Percentiles rank a stretch among this genome's conserved stretches.
Conservation (phyloP, 202 grass and related monocot species). For the Elaeis oleifera region DNA sequence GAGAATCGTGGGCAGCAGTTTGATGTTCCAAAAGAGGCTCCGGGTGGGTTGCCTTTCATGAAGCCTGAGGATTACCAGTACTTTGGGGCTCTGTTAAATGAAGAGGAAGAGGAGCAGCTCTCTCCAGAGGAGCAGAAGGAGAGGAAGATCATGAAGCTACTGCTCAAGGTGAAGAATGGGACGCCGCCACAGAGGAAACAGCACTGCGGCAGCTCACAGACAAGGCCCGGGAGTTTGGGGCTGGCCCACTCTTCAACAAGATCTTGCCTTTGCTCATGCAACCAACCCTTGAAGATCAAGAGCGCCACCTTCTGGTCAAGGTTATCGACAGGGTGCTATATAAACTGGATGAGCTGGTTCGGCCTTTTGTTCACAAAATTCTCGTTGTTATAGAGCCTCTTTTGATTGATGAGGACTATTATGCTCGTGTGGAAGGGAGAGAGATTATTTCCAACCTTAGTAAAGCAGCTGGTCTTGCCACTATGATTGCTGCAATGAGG, state of each 20-base stretch:
- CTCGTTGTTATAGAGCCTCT: conserved; percentile 90
- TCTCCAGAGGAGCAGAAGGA: conserved; percentile 90
- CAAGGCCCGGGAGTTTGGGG: conserved; percentile 79
- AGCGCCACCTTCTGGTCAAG: conserved; percentile 87
- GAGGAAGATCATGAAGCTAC: conserved; percentile 90
- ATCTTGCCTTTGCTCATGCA: conserved; percentile 97
- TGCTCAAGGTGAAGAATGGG: conserved; percentile 97
- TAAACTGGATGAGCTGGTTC: conserved; percentile 90
- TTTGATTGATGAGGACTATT: conserved; percentile 94
- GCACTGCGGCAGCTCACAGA: conserved; percentile 86
- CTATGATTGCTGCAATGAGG: conserved; percentile 94
- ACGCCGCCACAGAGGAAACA: conserved; percentile 92
- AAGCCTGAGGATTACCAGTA: conserved; percentile 98
- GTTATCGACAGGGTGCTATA: conserved; percentile 95
- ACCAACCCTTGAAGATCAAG: conserved; percentile 85
- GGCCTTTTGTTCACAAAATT: conserved; percentile 95
- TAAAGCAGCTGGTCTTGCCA: conserved; percentile 89
- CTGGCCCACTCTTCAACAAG: conserved; percentile 88
- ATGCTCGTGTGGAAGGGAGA: conserved; percentile 92
- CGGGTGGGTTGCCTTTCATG: conserved; percentile 68
- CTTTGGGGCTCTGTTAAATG: conserved; percentile 79
- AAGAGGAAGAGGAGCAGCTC: conserved; percentile 85
- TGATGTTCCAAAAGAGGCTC: conserved; percentile 82
- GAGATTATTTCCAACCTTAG: conserved; percentile 96
- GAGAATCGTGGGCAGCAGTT: conserved; percentile 94